Base-by-base conservation (phyloP, 2,329 filamentous ascomycete genomes). In the Moelleriella libera region DNA sequence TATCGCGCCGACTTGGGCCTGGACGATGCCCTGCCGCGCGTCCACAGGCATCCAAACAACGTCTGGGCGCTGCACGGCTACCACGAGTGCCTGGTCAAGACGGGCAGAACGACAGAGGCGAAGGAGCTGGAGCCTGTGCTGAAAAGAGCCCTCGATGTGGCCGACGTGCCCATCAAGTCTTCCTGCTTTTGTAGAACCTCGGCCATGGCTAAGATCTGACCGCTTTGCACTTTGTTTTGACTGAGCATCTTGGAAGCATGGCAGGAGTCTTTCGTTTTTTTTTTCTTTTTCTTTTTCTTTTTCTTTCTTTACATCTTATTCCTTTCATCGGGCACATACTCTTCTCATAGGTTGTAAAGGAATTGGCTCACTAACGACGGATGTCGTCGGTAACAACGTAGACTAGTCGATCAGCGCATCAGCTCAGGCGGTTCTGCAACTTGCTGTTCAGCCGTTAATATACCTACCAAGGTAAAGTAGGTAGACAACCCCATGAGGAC, bases 61-160 rank as follows among this genome's bases (percentile, higher is more conserved):
- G 77, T 88, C 0, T 88, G 84, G 85, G 75, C 82, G 5, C 60
- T 88, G 51, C 81, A 85, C 54, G 85, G 84, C 0, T 83, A 80
- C 52, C 74, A 85, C 52, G 84, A 88, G 62, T 85, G 84, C 57
- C 58, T 88, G 45, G 52, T 70, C 4, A 75, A 66, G 50, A 58
- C 61, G 5, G 78, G 75, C 0, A 63, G 69, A n/a, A 44, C 43
- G 1, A 57, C 54, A 0, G 69, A 72, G 49, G 70, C 70, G 1
- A 48, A 53, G 5, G 55, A 56, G 5, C 48, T 64, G 10, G 52
- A 61, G 41, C 57, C 67, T 47, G 69, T 73, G 56, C 55, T 85
- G 51, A 65, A 67, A 45, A 51, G 69, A 45, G 77, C 77, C 1
- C 50, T 72, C 50, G 73, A 71, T 2, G 63, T 71, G 39, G 78